A percentile compares a stretch with the other conserved stretches of the same genome.
Conservation (phyloP, 2,329 filamentous ascomycete species). For the Colletotrichum aenigma region DNA sequence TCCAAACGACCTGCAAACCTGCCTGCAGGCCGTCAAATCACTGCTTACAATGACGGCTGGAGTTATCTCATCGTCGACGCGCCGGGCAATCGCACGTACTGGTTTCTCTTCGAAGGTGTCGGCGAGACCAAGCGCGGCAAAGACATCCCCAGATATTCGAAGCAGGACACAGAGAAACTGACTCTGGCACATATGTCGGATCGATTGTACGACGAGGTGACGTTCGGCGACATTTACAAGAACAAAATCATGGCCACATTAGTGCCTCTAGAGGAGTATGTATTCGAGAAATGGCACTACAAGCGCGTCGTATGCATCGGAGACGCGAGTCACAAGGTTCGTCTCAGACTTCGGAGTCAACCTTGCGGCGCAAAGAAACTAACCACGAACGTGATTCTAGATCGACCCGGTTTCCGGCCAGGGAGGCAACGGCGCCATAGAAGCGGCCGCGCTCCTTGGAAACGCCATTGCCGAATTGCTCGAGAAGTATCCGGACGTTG, state of each 20-base stretch:
- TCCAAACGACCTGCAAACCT: constrained; percentile 23
- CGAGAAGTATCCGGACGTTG: background rate
- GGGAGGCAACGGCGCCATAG: constrained; percentile 29
- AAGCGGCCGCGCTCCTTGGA: constrained; percentile 24
- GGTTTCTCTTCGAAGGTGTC: constrained; percentile 37
- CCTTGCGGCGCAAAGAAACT: too few relatives aligned
- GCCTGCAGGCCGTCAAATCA: background rate
- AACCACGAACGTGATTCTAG: background rate
- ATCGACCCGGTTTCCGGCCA: constrained; percentile 26
- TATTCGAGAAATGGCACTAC: constrained; percentile 41
- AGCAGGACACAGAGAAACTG: constrained; percentile 32
- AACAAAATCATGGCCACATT: constrained; percentile 30
- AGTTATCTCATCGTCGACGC: constrained; percentile 33
- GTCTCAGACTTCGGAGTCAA: too few relatives aligned
- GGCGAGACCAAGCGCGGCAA: constrained; percentile 28
- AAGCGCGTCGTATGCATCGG: constrained; percentile 42
- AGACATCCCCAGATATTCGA: constrained; percentile 36
- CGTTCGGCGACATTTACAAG: constrained; percentile 33
- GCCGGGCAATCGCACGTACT: constrained; percentile 34
- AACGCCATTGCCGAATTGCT: constrained; percentile 17
- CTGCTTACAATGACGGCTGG: constrained; percentile 18
- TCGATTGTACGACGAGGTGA: constrained; percentile 25
- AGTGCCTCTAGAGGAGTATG: constrained; percentile 30
- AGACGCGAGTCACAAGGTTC: constrained; percentile 45
- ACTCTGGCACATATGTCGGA: constrained; percentile 24